Evolutionary conservation across 2,329 filamentous ascomycete genomes (phyloP), one percentile per base, ranked within the genome.

Genomic region (Neopestalotiopsis clavispora): DNA sequence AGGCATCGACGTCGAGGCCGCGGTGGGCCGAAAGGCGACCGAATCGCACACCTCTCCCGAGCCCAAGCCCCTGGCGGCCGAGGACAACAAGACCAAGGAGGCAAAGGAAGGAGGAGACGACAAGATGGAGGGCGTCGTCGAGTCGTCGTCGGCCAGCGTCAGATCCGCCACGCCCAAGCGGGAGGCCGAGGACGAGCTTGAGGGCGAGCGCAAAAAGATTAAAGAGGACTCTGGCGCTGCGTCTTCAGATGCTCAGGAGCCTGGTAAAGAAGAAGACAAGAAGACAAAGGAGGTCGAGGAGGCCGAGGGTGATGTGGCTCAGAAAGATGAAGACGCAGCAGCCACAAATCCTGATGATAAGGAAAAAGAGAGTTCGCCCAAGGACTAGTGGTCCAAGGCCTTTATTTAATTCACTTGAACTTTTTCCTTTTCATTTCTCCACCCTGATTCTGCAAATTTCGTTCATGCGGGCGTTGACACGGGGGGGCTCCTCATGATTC

Each of bases 1-100:
- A 66, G 85, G 83, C 13, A 88, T 91, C 69, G 86, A 91, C 73
- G 79, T 91, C 28, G 88, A 89, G 75, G 88, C 87, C 23, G 89
- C 89, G 4, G 87, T 90, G 4, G 89, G 89, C 0, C 81, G 89
- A 30, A 87, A 84, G 70, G 76, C 79, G 34, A 49, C 65, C 34
- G 72, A 69, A 30, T 69, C 67, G 28, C 69, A 65, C 12, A 65
- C 64, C 14, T 70, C 74, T 40, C 60, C 69, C 23, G 67, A 69
- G 34, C 65, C 69, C 1, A 52, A 67, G 38, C 32, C 72, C 69
- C 3, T 28, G 23, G 70, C 71, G 23, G 70, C 73, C 64, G 71
- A 67, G 28, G 71, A 72, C 38, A 73, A 74, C 62, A 72, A 72
- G 20, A 66, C 49, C 10, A 67, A 68, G 6, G 73, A 68, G 4